A percentile compares a stretch with the other conserved stretches of the same genome.
These are phyloP conservation scores for Penicillium tannophilum DNA, from an alignment of 495 filamentous ascomycete genomes.

Conservation along the genomic window DNA sequence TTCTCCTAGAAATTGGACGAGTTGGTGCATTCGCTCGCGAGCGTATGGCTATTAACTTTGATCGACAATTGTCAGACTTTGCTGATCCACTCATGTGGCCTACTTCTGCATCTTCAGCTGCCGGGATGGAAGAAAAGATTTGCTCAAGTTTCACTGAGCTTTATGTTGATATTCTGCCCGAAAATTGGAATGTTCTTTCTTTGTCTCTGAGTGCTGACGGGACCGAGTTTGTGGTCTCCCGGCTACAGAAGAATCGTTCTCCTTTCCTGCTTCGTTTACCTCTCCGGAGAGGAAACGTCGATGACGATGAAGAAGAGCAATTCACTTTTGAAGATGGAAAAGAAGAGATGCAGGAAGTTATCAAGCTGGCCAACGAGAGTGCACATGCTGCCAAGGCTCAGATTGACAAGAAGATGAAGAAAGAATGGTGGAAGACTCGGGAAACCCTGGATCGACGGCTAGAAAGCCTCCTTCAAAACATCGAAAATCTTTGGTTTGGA, in stretches of 20 bases:
- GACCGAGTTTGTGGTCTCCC: conserved; percentile 81
- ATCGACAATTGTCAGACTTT: conserved; percentile 43
- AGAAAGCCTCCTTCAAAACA: conserved; percentile 75
- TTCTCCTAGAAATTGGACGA: conserved; percentile 41
- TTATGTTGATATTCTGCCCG: conserved; percentile 69
- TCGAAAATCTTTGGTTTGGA: conserved; percentile 92
- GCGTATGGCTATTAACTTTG: conserved; percentile 45
- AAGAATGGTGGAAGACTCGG: conserved; percentile 85
- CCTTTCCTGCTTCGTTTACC: conserved; percentile 88
- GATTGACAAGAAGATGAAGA: conserved; percentile 62
- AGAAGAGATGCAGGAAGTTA: conserved; percentile 78
- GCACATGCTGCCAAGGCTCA: conserved; percentile 72
- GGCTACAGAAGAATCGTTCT: conserved; percentile 67
- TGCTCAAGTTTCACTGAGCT: conserved; percentile 39
- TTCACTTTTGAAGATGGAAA: conserved; percentile 82
- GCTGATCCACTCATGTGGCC: conserved; percentile 48
- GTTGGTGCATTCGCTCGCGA: conserved; percentile 50
- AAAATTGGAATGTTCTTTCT: conserved; percentile 81
- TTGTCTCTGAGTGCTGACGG: conserved; percentile 76
- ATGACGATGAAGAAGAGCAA: conserved; percentile 79
- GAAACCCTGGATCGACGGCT: conserved; percentile 77
- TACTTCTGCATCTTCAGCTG: conserved; percentile 17
- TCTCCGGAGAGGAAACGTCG: conserved; percentile 73
- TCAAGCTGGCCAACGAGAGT: conserved; percentile 74
- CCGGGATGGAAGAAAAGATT: conserved; percentile 28